phyloP scores from a whole-genome alignment of 352 stramenopile genomes.

The Blastocystis sp. region DNA sequence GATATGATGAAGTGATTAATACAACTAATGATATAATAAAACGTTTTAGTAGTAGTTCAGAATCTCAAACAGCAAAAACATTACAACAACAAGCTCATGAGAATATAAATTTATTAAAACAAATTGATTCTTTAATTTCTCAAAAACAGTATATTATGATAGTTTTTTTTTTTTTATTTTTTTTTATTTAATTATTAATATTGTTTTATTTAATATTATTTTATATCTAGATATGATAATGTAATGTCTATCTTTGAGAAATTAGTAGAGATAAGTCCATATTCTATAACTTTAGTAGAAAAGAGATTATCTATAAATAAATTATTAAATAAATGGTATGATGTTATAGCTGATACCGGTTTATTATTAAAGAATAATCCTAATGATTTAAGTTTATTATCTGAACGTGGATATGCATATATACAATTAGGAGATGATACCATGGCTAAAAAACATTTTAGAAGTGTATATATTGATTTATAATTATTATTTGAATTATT shows the following conservation, averaged over 20 bases:
- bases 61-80: constrained; percentile 1
- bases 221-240: no score
- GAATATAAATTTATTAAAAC: background rate
- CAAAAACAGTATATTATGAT: constrained; percentile 8
- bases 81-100: background rate
- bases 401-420: constrained; percentile 16
- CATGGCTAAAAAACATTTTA: constrained; percentile 24
- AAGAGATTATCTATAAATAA: background rate
- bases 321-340: constrained; percentile 1
- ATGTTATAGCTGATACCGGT: background rate
- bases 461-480: constrained; percentile 14
- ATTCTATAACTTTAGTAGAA: background rate
- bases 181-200: no score
- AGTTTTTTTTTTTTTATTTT: no score
- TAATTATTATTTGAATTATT: background rate
- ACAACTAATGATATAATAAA: constrained; percentile 1
- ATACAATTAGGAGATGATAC: constrained; percentile 1
- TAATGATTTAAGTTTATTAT: constrained; percentile 1
- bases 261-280: background rate
- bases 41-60: background rate
- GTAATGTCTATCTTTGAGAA: constrained; percentile 9
- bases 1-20: constrained; percentile 3
- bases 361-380: background rate
- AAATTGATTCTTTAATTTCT: constrained; percentile 3
- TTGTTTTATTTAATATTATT: no score